Evolutionary conservation across 257 asterid species (phyloP), one percentile per base, ranked within the genome.

Genomic region (Solanum chmielewskii): DNA sequence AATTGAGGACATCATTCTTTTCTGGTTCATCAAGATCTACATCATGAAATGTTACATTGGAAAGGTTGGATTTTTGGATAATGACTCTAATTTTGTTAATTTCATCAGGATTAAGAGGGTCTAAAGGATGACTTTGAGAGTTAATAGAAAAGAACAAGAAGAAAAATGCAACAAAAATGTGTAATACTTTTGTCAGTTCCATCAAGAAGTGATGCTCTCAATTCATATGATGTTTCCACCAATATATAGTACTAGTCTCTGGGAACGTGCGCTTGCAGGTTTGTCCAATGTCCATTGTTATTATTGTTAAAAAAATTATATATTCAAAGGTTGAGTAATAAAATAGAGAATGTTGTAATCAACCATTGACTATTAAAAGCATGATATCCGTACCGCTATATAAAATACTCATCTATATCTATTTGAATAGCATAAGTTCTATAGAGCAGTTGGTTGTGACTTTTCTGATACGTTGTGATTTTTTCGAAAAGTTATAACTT

Each of bases 71-170:
- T 10, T 84, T 84, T 49, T 64, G 49, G 0, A 85, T 42, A n/a
- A 86, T 89, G 80, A 86, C 89, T 74, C 86, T 91, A 64, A 92
- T 66, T 71, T 74, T 83, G 84, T 88, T 83, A 87, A 95, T 90
- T 60, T 94, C 98, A 10, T 82, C 18, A 39, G 95, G 95, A 60
- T 88, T 89, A 12, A 95, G 98, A 88, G 97, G 95, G 56, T 94
- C 97, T 87, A 94, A 82, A 25, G 98, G 96, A 91, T 95, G 98
- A 83, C 84, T 83, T 42, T 68, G 85, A 86, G 29, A 45, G 9
- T 31, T 18, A 9, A 35, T 69, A 29, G 87, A 9, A 88, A 70
- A 56, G 11, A 90, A 47, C 4, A 35, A 45, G 27, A 88, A 82
- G 60, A 82, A 20, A 71, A 85, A 39, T 18, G 77, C 16, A 31